phyloP scores from a whole-genome alignment of 2,329 filamentous ascomycete genomes.

The Amesomyces nigricolor region DNA sequence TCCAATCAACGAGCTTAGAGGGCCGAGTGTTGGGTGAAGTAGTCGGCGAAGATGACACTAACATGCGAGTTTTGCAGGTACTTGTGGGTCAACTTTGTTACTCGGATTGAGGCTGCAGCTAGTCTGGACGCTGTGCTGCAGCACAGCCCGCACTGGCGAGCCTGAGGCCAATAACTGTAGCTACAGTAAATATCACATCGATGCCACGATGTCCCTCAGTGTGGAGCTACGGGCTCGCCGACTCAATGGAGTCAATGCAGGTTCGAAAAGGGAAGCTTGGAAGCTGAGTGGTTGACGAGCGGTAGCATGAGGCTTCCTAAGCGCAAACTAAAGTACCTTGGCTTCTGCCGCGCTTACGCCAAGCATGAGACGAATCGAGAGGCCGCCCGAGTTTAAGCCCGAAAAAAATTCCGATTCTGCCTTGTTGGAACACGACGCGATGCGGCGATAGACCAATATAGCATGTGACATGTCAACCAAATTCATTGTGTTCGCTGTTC shows the following conservation, averaged over 20 bases:
- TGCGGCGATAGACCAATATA: neutral
- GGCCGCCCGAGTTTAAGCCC: neutral
- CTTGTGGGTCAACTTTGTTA: neutral
- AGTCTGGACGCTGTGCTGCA: neutral
- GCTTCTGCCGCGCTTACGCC: neutral
- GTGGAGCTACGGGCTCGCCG: neutral
- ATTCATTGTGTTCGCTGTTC: neutral
- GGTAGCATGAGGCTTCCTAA: neutral
- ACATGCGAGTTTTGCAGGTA: neutral
- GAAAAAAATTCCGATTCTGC: neutral
- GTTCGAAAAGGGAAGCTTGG: neutral
- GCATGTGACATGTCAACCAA: neutral
- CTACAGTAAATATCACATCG: neutral
- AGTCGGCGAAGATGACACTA: neutral
- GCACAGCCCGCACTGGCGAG: neutral
- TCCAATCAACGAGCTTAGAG: too few relatives aligned
- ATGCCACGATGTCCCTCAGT: neutral
- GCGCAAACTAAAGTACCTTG: neutral
- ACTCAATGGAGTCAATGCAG: neutral
- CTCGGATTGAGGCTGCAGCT: neutral
- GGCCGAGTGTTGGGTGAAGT: too few relatives aligned
- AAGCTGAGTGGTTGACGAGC: neutral
- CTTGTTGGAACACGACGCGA: neutral
- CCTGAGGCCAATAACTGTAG: neutral
- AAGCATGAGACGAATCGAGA: neutral